Conservation (phyloP, 768 basidiomycete species). For the Lenzites betulinus region DNA sequence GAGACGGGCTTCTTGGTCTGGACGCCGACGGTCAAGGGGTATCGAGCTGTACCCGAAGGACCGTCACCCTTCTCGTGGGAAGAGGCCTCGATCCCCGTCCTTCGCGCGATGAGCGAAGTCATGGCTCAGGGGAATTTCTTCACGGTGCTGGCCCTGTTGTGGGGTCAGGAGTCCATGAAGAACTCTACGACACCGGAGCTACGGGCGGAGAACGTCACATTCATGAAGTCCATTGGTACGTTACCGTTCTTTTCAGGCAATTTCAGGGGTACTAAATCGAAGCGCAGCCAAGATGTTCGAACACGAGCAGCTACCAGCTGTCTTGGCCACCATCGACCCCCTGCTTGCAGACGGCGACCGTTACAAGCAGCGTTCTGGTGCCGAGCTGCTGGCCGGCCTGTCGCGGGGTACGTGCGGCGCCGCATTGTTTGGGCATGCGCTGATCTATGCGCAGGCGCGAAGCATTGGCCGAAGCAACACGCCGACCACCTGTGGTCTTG, state of each 20-base stretch:
- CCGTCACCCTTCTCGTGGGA: constrained; percentile 55
- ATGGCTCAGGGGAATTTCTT: constrained; percentile 60
- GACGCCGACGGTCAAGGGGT: constrained; percentile 64
- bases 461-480: constrained; percentile 72
- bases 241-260: not conserved
- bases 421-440: constrained; percentile 7
- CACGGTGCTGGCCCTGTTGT: constrained; percentile 58
- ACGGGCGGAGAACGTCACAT: constrained; percentile 51
- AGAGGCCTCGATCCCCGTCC: constrained; percentile 44
- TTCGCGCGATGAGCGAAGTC: constrained; percentile 53
- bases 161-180: constrained; percentile 81
- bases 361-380: constrained; percentile 84
- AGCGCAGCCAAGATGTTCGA: constrained; percentile 67
- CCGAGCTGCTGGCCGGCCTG: constrained; percentile 72
- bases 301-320: constrained; percentile 48
- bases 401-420: constrained; percentile 58
- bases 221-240: constrained; percentile 53
- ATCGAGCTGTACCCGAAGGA: constrained; percentile 43
- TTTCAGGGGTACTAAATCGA: constrained; percentile 8
- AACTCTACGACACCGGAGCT: constrained; percentile 53
- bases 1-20: constrained; percentile 80
- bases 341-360: constrained; percentile 68
- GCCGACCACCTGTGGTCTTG: constrained; percentile 70
- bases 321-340: constrained; percentile 59
- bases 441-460: constrained; percentile 54